These are phyloP conservation scores for Exophiala dermatitidis DNA, from an alignment of 2,329 filamentous ascomycete species.

Conservation along the genomic window DNA sequence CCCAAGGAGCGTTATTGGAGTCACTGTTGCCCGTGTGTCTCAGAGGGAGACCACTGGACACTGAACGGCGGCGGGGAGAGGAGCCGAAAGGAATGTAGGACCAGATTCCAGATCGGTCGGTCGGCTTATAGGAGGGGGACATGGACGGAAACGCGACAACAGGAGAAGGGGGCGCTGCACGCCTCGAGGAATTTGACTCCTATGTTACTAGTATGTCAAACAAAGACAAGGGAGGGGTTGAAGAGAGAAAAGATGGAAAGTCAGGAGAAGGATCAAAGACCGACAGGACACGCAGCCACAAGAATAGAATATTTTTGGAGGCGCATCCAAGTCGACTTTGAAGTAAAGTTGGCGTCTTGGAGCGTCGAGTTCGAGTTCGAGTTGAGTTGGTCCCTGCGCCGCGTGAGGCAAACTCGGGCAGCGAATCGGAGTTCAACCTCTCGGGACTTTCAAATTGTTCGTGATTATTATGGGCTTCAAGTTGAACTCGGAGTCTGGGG, in stretches of 20 bases:
- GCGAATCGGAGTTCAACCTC: no score
- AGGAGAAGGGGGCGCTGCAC: background rate
- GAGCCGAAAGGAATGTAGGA: constrained; percentile 46
- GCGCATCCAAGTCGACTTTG: background rate
- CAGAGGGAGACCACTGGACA: constrained; percentile 40
- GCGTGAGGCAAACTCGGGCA: no score
- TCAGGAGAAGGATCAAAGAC: background rate
- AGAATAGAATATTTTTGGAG: background rate
- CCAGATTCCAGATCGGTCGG: constrained; percentile 46
- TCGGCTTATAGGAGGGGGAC: constrained; percentile 49
- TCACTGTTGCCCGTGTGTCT: constrained; percentile 28
- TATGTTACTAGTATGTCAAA: background rate
- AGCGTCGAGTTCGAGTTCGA: background rate
- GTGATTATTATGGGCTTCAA: no score
- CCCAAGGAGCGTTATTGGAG: constrained; percentile 27
- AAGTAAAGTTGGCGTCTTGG: background rate
- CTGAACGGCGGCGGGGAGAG: constrained; percentile 45
- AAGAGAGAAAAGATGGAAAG: background rate
- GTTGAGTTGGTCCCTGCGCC: background rate
- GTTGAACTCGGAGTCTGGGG: no score
- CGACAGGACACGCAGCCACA: constrained; percentile 1
- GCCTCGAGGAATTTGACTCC: background rate
- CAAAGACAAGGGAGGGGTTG: background rate
- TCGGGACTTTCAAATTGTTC: no score
- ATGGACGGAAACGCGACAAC: constrained; percentile 30